Base-by-base conservation (phyloP, 306 rosid genomes). In the Sesbania bispinosa region DNA sequence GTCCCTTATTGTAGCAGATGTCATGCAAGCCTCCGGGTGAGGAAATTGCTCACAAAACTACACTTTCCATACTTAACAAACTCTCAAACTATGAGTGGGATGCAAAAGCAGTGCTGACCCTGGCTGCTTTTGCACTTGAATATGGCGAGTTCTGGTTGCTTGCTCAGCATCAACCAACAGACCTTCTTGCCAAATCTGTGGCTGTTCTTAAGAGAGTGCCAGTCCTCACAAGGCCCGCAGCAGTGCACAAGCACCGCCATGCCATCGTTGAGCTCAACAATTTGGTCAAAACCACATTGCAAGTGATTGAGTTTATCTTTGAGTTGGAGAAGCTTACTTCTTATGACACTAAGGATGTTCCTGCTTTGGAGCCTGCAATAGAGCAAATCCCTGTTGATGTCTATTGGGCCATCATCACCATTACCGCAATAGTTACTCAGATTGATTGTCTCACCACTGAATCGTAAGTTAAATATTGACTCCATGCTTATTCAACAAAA, bases 101-200 rank as follows among this genome's bases (percentile, higher is more conserved):
- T 13, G 88, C 86, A 8, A 88, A 88, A 57, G 85, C 83, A 0
- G 87, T 85, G 69, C 68, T 90, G 8, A 75, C 93, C 2, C 78
- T 90, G 0, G 93, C 89, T 0, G 93, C 93, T 13, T 90, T 90
- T 50, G 82, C 92, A 0, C 2, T 84, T 5, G 90, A 90, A 20
- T 88, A 73, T 20, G 89, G 94, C 0, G 92, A 90, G 18, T 90
- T 88, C 67, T 88, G 92, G 89, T 73, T 84, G 4, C 84, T 90
- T 0, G 78, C 89, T 8, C 83, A 74, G 50, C 52, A 65, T 32
- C 74, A 66, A 20, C 76, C 80, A 43, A 54, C 85, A 0, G 73
- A 88, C 65, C 84, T 62, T 8, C 79, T 86, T 0, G 89, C 94
- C 27, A 88, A 84, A 51, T 80, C 88, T 0, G 11, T 90, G 50